Evolutionary conservation across 1,284 basidiomycete species (phyloP), one percentile per base, ranked within the genome.

Genomic region (Flammula alnicola): DNA sequence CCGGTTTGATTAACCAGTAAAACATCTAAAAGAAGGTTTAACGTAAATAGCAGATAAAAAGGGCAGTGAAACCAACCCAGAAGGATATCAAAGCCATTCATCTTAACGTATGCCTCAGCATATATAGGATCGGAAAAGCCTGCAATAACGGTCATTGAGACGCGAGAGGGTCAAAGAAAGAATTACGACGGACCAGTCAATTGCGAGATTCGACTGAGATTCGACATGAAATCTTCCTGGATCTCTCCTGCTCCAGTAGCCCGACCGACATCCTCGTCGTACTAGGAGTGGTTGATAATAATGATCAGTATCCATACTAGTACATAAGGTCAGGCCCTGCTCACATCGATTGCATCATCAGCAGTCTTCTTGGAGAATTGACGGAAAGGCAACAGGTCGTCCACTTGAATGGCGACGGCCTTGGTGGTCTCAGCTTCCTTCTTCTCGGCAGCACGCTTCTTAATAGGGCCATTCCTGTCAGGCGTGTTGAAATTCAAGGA

Each of bases 111-210:
- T 1, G 96, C 96, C 69, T 99, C 97, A 4, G 96, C 95, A 63
- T 99, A 99, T 52, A 99, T 94, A 1, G 96, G 93, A 66, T 99
- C 97, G 19, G 95, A 98, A 78, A 99, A 99, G 25, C 95, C 94
- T 89, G 55, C 4, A 57, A 43, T 14, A 10, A 23, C 3, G 11
- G 5, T 19, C 20, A 4, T 20, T 31, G 27, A 40, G 17, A 2
- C 19, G 22, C 2, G 0, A 27, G 9, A 22, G 10, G 6, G 2
- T 22, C 17, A n/a, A 16, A 23, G 17, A 16, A 20, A 55, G 33
- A 20, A 48, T n/a, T 12, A 17, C 25, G 49, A 63, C 71, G 45
- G 56, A 85, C 88, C 91, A 37, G 97, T 99, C 33, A 99, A 84
- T 68, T 99, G 96, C 8, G 95, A 90, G 56, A 99, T 97, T 33